Percentiles rank a stretch among this genome's conserved stretches.
Conservation (phyloP, 2,329 filamentous ascomycete species). For the Colletotrichum navitas region DNA sequence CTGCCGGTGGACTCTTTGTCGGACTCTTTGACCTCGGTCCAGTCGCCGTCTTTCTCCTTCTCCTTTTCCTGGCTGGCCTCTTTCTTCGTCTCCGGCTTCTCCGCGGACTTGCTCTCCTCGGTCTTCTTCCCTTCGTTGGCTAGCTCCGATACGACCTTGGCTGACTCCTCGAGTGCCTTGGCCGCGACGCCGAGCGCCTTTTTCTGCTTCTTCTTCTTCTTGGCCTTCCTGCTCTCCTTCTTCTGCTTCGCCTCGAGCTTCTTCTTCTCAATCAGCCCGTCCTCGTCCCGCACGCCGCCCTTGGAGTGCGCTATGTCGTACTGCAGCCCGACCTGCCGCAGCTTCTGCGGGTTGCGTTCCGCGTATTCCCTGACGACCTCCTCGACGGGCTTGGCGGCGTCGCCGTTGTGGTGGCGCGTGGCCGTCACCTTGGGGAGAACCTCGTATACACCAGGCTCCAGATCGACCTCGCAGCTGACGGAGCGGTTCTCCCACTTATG, state of each 20-base stretch:
- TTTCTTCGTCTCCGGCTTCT: conserved; percentile 24
- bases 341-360: conserved; percentile 69
- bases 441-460: conserved; percentile 76
- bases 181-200: conserved; percentile 32
- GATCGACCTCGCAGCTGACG: conserved; percentile 77
- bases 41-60: conserved; percentile 39
- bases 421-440: conserved; percentile 78
- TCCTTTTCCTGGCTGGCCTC: conserved; percentile 44
- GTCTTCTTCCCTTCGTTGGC: conserved; percentile 36
- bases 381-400: conserved; percentile 62
- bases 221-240: conserved; percentile 46
- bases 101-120: conserved; percentile 37
- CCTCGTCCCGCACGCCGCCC: conserved; percentile 65
- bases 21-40: conserved; percentile 26
- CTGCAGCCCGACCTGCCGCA: conserved; percentile 69
- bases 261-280: conserved; percentile 51
- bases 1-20: conserved; percentile 27
- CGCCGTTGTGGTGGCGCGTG: conserved; percentile 52
- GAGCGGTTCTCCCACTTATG: conserved; percentile 66
- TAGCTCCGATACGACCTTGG: conserved; percentile 41
- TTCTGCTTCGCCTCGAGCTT: conserved; percentile 47
- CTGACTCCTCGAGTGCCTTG: conserved; percentile 42
- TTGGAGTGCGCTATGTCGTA: conserved; percentile 73
- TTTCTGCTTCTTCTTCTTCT: conserved; percentile 44
- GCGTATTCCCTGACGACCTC: conserved; percentile 66